Percentiles rank a stretch among this genome's conserved stretches.
Conservation (phyloP, 495 filamentous ascomycete genomes). For the Terfezia claveryi region DNA sequence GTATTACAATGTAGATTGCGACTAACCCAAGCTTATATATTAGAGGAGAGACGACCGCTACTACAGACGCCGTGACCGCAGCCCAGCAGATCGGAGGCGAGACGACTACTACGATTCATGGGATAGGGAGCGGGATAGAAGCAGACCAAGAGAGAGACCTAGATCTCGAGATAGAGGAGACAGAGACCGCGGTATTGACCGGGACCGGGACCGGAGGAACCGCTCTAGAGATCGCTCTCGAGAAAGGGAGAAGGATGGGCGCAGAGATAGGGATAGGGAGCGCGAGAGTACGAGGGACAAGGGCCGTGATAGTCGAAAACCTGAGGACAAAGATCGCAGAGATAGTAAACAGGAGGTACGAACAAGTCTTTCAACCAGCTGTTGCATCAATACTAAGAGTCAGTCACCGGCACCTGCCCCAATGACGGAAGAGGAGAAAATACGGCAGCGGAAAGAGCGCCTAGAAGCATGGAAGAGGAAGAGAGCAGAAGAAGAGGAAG, state of each 20-base stretch:
- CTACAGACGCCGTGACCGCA: constrained; percentile 3
- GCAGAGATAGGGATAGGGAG: constrained; percentile 29
- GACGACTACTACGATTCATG: constrained; percentile 9
- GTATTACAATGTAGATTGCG: neutral
- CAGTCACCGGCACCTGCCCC: constrained; percentile 31
- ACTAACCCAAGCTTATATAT: constrained; percentile 8
- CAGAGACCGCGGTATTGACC: constrained; percentile 34
- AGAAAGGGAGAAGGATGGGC: constrained; percentile 36
- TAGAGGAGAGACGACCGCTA: constrained; percentile 16
- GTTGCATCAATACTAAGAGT: constrained; percentile 25
- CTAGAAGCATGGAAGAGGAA: constrained; percentile 85
- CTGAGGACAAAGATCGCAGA: constrained; percentile 51
- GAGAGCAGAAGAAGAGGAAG: constrained; percentile 53
- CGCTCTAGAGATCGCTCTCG: constrained; percentile 34
- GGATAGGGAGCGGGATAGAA: constrained; percentile 30
- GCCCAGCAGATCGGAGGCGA: neutral
- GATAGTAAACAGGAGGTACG: constrained; percentile 44
- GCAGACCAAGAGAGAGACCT: constrained; percentile 33
- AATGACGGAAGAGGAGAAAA: constrained; percentile 60
- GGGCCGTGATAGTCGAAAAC: constrained; percentile 46
- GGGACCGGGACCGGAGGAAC: constrained; percentile 44
- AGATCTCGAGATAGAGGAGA: constrained; percentile 28
- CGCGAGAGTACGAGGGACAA: constrained; percentile 37
- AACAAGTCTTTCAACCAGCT: constrained; percentile 14
- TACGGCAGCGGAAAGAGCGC: constrained; percentile 62